A percentile compares a stretch with the other conserved stretches of the same genome.
These are phyloP conservation scores for Phytophthora meadii DNA, from an alignment of 352 stramenopile genomes.

Conservation along the genomic window DNA sequence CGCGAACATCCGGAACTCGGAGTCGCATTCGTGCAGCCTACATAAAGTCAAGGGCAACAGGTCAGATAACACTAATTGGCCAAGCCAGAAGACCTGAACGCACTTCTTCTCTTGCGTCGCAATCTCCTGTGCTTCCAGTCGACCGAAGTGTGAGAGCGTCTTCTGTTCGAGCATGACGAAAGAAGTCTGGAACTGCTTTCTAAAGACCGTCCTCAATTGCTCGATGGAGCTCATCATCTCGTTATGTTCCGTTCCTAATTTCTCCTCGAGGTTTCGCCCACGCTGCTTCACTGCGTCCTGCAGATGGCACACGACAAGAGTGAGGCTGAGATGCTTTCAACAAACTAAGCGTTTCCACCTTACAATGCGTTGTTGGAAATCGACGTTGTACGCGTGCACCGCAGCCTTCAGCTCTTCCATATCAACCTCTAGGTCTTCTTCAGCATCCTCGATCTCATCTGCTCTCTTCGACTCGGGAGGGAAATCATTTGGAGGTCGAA, in stretches of 20 bases:
- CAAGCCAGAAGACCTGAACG: constrained; percentile 1
- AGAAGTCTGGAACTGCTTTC: constrained; percentile 54
- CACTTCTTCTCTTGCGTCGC: constrained; percentile 55
- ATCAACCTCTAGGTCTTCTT: constrained; percentile 78
- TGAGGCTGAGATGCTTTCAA: background rate
- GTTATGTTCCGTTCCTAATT: constrained; percentile 60
- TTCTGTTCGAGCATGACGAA: constrained; percentile 68
- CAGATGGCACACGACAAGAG: background rate
- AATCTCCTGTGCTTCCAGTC: constrained; percentile 62
- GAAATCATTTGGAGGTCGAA: constrained; percentile 68
- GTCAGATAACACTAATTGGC: too few species aligned
- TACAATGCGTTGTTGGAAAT: constrained; percentile 85
- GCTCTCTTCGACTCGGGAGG: constrained; percentile 77
- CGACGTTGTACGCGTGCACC: constrained; percentile 84
- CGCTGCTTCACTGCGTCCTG: constrained; percentile 78
- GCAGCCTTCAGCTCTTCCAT: constrained; percentile 85
- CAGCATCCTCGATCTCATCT: constrained; percentile 72
- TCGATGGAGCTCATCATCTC: constrained; percentile 68
- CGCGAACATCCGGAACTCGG: constrained; percentile 72
- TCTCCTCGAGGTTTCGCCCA: constrained; percentile 55
- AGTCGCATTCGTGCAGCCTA: constrained; percentile 61
- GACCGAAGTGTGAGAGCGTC: constrained; percentile 65
- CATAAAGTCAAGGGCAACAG: constrained; percentile 7
- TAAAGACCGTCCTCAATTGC: constrained; percentile 52
- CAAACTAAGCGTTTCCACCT: constrained; percentile 1